Evolutionary conservation across 371 early-diverging fungal genomes (phyloP).

Genomic region (Lichtheimia ornata): DNA sequence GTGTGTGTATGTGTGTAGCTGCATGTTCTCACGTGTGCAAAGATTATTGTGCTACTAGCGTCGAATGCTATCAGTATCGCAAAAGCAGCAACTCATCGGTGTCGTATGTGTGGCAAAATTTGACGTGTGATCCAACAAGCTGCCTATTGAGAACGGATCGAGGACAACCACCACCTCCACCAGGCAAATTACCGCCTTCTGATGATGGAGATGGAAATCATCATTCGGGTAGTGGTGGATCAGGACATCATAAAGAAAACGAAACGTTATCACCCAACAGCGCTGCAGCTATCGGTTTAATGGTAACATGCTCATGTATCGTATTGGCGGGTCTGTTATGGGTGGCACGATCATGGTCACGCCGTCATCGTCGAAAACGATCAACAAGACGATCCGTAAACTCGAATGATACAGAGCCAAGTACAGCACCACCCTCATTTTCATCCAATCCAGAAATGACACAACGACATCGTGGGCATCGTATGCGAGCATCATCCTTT

Average conservation of each 20-base stretch:
- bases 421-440: slow-evolving; percentile 42
- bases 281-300: slow-evolving; percentile 31
- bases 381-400: slow-evolving; percentile 6
- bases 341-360: slow-evolving; percentile 13
- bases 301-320: slow-evolving; percentile 25
- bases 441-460: slow-evolving; percentile 31
- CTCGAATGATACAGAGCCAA: slow-evolving; percentile 16
- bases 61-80: slow-evolving; percentile 44
- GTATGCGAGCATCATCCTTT: slow-evolving; percentile 11
- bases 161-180: slow-evolving; percentile 24
- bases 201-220: background rate
- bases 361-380: background rate
- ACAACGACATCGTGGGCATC: slow-evolving; percentile 1
- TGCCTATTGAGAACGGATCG: slow-evolving; percentile 29
- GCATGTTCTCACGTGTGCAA: background rate
- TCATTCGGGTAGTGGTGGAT: background rate
- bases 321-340: slow-evolving; percentile 22
- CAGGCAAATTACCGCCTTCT: slow-evolving; percentile 16
- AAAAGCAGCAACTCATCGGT: slow-evolving; percentile 25
- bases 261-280: slow-evolving; percentile 22
- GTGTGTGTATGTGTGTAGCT: background rate
- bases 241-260: slow-evolving; percentile 1
- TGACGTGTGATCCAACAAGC: slow-evolving; percentile 37
- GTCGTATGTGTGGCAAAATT: slow-evolving; percentile 38
- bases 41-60: slow-evolving; percentile 45